A percentile compares a stretch with the other conserved stretches of the same genome.
Evolutionary conservation across 2,329 filamentous ascomycete genomes (phyloP).

Genomic region (Exophiala lecanii-corni): DNA sequence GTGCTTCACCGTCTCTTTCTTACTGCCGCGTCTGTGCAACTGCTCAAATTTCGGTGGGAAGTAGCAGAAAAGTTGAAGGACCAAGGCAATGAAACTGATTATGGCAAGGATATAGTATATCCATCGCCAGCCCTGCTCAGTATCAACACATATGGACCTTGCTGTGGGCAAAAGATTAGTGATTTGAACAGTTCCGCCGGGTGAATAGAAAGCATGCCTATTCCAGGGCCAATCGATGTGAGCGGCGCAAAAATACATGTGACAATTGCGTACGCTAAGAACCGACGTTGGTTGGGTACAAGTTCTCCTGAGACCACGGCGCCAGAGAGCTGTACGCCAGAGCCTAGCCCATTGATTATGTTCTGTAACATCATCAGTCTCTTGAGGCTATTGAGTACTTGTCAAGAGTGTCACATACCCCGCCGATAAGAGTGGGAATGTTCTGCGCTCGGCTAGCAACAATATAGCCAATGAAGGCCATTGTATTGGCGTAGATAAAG

Average conservation of each 20-base stretch:
- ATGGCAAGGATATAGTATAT: constrained; percentile 48
- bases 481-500: constrained; percentile 28
- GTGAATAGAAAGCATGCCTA: constrained; percentile 27
- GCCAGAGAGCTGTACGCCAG: constrained; percentile 36
- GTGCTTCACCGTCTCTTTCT: constrained; percentile 36
- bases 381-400: too few relatives aligned
- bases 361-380: too few relatives aligned
- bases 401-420: too few relatives aligned
- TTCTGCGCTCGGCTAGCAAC: constrained; percentile 34
- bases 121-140: constrained; percentile 44
- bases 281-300: constrained; percentile 36
- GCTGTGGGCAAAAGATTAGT: too few relatives aligned
- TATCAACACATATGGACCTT: constrained; percentile 33
- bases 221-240: constrained; percentile 38
- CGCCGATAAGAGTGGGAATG: constrained; percentile 36
- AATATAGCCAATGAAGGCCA: constrained; percentile 36
- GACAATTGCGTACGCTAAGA: constrained; percentile 30
- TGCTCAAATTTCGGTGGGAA: constrained; percentile 44
- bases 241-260: constrained; percentile 34
- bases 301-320: constrained; percentile 36
- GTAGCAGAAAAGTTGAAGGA: constrained; percentile 43
- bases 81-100: constrained; percentile 36
- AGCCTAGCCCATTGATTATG: constrained; percentile 36
- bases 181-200: constrained; percentile 41
- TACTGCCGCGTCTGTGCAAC: constrained; percentile 34